These are phyloP conservation scores for Zea mays DNA, from an alignment of 176 grass and related monocot species.

Conservation along the genomic window DNA sequence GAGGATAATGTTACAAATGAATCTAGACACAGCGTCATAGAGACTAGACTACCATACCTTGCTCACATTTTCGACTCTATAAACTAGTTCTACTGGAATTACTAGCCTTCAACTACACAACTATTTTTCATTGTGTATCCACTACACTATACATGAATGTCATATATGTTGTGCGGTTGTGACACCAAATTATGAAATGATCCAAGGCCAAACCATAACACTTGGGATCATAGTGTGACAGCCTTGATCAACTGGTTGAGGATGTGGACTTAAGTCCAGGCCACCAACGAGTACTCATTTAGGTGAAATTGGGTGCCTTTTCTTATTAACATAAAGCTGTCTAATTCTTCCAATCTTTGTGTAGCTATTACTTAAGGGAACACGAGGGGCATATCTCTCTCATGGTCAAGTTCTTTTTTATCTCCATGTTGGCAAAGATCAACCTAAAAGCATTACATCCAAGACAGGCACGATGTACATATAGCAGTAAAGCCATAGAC, in stretches of 20 bases:
- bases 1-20: neutral
- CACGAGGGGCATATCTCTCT: neutral
- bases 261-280: neutral
- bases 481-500: neutral
- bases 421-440: neutral
- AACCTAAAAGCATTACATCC: neutral
- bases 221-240: neutral
- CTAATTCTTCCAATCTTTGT: neutral
- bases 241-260: neutral
- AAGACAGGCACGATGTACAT: neutral
- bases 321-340: slow-evolving; percentile 4
- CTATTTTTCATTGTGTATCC: neutral
- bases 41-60: neutral
- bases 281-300: neutral
- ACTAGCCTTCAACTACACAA: neutral
- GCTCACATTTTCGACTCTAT: neutral
- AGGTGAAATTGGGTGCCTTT: neutral
- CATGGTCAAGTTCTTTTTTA: neutral
- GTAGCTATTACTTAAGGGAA: neutral
- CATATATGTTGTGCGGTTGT: neutral
- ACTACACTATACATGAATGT: neutral
- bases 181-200: neutral
- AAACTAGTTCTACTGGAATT: neutral
- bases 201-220: neutral
- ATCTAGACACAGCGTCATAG: neutral